Percentiles rank a stretch among this genome's conserved stretches.
phyloP scores from a whole-genome alignment of 1,139 yeast genomes.

The Nakaseomyces nivariensis region DNA sequence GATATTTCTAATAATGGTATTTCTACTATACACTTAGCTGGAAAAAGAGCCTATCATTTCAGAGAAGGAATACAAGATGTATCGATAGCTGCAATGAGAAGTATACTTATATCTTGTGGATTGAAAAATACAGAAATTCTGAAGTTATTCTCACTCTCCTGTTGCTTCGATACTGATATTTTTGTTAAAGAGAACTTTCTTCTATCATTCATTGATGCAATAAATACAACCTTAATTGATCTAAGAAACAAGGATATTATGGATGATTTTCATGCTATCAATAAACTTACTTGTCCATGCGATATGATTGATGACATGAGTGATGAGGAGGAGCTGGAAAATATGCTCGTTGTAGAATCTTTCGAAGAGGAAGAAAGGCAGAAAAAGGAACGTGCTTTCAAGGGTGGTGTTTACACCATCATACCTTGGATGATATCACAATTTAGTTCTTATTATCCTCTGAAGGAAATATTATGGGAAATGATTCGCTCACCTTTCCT shows the following conservation, averaged over 20 bases:
- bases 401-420: conserved; percentile 35
- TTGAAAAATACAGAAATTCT: conserved; percentile 52
- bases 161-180: conserved; percentile 48
- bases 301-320: conserved; percentile 3
- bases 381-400: conserved; percentile 41
- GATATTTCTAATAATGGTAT: conserved; percentile 11
- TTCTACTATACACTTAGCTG: conserved; percentile 7
- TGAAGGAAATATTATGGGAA: conserved; percentile 57
- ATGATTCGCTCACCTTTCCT: conserved; percentile 53
- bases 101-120: conserved; percentile 67
- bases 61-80: conserved; percentile 43
- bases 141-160: conserved; percentile 49
- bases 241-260: not conserved
- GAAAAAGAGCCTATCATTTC: not conserved
- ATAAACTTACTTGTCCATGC: conserved; percentile 36
- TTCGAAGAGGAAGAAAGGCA: conserved; percentile 37
- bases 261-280: conserved; percentile 50
- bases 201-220: conserved; percentile 38
- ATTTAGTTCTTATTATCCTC: conserved; percentile 52
- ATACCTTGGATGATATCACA: conserved; percentile 58
- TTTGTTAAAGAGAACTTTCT: conserved; percentile 45
- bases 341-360: conserved; percentile 38
- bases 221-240: conserved; percentile 29
- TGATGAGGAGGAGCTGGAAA: conserved; percentile 4
- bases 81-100: conserved; percentile 59